These are phyloP conservation scores for Fennellomyces sp. DNA, from an alignment of 371 early-diverging fungal species.

Conservation along the genomic window DNA sequence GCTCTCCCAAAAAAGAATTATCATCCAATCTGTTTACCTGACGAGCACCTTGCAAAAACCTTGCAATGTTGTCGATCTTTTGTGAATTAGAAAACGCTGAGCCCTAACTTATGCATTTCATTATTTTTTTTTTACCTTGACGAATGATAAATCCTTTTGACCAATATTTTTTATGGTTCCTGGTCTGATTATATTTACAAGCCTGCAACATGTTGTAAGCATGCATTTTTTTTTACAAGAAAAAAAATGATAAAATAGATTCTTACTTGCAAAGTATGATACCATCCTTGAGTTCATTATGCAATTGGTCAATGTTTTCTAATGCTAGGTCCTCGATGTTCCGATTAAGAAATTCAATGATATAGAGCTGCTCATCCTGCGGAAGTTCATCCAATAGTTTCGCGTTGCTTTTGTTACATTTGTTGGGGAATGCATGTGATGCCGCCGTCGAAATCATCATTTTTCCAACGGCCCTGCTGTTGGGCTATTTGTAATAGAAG, in stretches of 20 bases:
- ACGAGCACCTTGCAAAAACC: slow-evolving; percentile 64
- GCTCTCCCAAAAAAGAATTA: slow-evolving; percentile 2
- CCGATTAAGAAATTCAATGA: slow-evolving; percentile 28
- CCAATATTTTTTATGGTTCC: slow-evolving; percentile 72
- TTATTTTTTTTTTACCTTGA: slow-evolving; percentile 58
- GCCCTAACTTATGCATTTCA: too few relatives aligned
- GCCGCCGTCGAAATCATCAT: slow-evolving; percentile 5
- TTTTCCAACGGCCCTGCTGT: too few relatives aligned
- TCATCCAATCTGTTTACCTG: slow-evolving; percentile 53
- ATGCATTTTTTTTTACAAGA: background rate
- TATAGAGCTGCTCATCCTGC: slow-evolving; percentile 17
- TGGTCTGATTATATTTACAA: slow-evolving; percentile 78
- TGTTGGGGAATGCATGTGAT: slow-evolving; percentile 1
- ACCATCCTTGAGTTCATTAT: slow-evolving; percentile 73
- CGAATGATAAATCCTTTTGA: slow-evolving; percentile 70
- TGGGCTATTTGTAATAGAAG: background rate
- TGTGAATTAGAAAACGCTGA: background rate
- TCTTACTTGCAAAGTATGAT: slow-evolving; percentile 78
- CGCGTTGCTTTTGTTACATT: background rate
- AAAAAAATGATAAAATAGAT: background rate
- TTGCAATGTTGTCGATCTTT: slow-evolving; percentile 84
- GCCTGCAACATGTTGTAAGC: slow-evolving; percentile 29
- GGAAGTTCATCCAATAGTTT: slow-evolving; percentile 6
- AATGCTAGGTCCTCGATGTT: slow-evolving; percentile 8
- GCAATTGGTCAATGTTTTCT: slow-evolving; percentile 40